Evolutionary conservation across 805 yeast genomes (phyloP).

Genomic region (Yamadazyma laniorum): DNA sequence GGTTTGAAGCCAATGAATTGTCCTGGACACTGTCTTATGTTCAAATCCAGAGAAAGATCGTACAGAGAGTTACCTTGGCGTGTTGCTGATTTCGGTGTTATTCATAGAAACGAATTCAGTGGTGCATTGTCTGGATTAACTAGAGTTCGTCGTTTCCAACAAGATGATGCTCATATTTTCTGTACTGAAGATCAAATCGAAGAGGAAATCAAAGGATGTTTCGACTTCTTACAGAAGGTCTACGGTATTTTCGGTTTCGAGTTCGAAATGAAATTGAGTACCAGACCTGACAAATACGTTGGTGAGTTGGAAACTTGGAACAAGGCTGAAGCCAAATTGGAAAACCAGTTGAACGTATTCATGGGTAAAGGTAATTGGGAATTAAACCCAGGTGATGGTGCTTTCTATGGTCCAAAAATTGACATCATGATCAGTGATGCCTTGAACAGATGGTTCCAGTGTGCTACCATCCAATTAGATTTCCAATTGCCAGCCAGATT

Average conservation of each 20-base stretch:
- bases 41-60: constrained; percentile 89
- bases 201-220: constrained; percentile 75
- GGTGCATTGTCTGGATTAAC: constrained; percentile 92
- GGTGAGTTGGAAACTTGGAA: constrained; percentile 96
- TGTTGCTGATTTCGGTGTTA: constrained; percentile 96
- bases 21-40: constrained; percentile 91
- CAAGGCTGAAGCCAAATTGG: constrained; percentile 82
- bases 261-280: constrained; percentile 94
- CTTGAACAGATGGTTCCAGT: constrained; percentile 94
- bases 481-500: constrained; percentile 97
- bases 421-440: constrained; percentile 96
- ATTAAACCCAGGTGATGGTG: constrained; percentile 96
- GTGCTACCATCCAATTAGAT: constrained; percentile 98
- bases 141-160: constrained; percentile 98
- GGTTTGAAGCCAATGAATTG: constrained; percentile 96
- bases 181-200: constrained; percentile 91
- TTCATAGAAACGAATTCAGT: constrained; percentile 93
- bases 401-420: constrained; percentile 92
- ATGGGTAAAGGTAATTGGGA: constrained; percentile 84
- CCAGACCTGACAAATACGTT: constrained; percentile 94
- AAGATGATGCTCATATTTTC: constrained; percentile 98
- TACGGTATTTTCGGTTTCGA: constrained; percentile 94
- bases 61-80: constrained; percentile 98
- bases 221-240: constrained; percentile 79
- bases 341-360: constrained; percentile 76